Evolutionary conservation across 192 early-diverging fungal species (phyloP), one percentile per base, ranked within the genome.

Genomic region (Rhizophagus prolifer): DNA sequence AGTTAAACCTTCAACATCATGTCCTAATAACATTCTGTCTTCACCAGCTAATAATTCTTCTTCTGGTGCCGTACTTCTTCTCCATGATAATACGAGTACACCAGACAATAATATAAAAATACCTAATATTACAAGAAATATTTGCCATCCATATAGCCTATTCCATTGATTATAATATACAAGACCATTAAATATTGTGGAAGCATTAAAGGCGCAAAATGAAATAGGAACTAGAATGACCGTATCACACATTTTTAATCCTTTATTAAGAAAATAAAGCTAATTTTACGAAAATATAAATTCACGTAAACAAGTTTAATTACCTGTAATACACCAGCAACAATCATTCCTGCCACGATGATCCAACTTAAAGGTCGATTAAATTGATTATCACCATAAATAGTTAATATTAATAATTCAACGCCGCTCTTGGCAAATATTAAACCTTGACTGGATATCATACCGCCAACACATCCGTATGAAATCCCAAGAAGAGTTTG

Each of bases 391-490:
- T 86, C 59, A 16, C 90, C 84, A 19, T 81, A 70, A 26, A 90
- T 74, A 0, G 88, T 90, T 31, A 93, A 78, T 2, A 90, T 78
- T n/a, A 94, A 72, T 71, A 94, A 82, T 28, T 92, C 92, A 14
- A 92, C 86, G 2, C 92, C 92, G 59, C 90, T 92, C 69, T 94
- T 94, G 41, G 92, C 92, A 80, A 92, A 91, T 70, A 94, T 74
- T 72, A 94, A 77, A 6, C 88, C 89, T 74, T 94, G 92, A 70
- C 90, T 90, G 64, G 90, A 90, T 26, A 94, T 85, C 66, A 91
- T 90, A 16, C 91, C 92, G 25, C 89, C 85, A 1, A 94, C 77
- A 47, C 88, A 77, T n/a, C 91, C 92, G 46, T 89, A 94, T 21
- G 90, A 82, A 36, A 90, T 82, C 13, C 90, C 90, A 2, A 87